phyloP scores from a whole-genome alignment of 2,329 filamentous ascomycete genomes.

The Ascomycota sp. region DNA sequence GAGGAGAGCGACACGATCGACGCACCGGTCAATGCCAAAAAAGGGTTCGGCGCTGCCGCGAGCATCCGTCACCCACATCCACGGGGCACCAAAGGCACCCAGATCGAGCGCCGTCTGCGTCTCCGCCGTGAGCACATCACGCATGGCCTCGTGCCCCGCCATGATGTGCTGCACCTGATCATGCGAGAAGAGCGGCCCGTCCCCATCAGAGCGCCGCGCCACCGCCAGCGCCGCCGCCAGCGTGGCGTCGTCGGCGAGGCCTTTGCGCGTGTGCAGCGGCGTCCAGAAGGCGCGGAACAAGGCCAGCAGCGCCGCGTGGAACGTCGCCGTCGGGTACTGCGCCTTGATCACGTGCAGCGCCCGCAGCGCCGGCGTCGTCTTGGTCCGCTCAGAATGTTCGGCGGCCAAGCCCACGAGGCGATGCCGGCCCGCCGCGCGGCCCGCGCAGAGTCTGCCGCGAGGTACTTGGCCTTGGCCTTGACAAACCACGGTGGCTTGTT shows the following conservation, averaged over 20 bases:
- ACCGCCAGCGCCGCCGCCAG: slow-evolving; percentile 19
- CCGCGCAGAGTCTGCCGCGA: slow-evolving; percentile 19
- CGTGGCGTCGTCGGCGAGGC: slow-evolving; percentile 38
- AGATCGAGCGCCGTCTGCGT: slow-evolving; percentile 40
- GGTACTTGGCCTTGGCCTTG: slow-evolving; percentile 44
- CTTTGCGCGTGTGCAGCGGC: slow-evolving; percentile 28
- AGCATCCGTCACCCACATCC: slow-evolving; percentile 45
- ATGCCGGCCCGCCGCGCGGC: slow-evolving; percentile 18
- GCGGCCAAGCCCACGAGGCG: slow-evolving; percentile 15
- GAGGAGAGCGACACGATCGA: neutral
- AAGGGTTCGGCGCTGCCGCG: slow-evolving; percentile 44
- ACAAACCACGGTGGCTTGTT: slow-evolving; percentile 59
- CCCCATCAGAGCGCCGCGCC: no score
- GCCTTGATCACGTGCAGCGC: slow-evolving; percentile 46
- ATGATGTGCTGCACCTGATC: slow-evolving; percentile 36
- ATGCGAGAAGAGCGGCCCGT: slow-evolving; percentile 21
- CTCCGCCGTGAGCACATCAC: slow-evolving; percentile 25
- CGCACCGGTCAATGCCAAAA: slow-evolving; percentile 52
- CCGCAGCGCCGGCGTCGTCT: slow-evolving; percentile 37
- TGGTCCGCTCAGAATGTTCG: slow-evolving; percentile 21
- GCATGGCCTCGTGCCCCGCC: slow-evolving; percentile 25
- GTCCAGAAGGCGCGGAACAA: slow-evolving; percentile 45
- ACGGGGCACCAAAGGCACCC: slow-evolving; percentile 60
- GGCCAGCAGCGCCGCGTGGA: slow-evolving; percentile 30
- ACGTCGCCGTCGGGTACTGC: slow-evolving; percentile 25